These are phyloP conservation scores for Hemerocallis citrina DNA, from an alignment of 106 monocot species.

Conservation along the genomic window DNA sequence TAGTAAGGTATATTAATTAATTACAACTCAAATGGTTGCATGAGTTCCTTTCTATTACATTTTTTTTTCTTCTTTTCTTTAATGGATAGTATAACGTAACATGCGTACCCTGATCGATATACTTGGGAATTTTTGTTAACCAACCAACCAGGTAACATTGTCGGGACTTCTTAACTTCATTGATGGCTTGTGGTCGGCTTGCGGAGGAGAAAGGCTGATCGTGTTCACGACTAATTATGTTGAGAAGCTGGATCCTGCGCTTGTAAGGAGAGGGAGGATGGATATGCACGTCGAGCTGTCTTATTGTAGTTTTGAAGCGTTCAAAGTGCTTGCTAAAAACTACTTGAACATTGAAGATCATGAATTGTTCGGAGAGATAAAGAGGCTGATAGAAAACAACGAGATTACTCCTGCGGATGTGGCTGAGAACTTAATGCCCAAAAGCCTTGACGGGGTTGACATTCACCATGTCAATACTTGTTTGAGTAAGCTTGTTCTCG, in stretches of 20 bases:
- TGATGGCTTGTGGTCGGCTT: conserved; percentile 28
- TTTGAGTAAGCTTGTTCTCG: not conserved
- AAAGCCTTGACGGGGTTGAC: not conserved
- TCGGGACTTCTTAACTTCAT: conserved; percentile 34
- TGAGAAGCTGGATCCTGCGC: conserved; percentile 29
- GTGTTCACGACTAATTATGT: conserved; percentile 26
- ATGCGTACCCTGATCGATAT: too few species aligned
- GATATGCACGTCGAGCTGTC: conserved; percentile 26
- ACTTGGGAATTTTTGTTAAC: too few species aligned
- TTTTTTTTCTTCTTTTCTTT: too few species aligned
- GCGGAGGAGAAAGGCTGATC: conserved; percentile 22
- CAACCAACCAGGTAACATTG: conserved; percentile 20
- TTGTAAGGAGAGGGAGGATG: conserved; percentile 26
- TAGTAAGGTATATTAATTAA: conserved; percentile 17
- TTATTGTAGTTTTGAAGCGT: conserved; percentile 22
- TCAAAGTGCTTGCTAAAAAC: conserved; percentile 23
- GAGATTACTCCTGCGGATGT: conserved; percentile 21
- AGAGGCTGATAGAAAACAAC: conserved; percentile 6
- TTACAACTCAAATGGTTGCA: too few species aligned
- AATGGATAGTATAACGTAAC: too few species aligned
- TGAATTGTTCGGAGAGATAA: conserved; percentile 7
- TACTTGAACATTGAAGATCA: conserved; percentile 12
- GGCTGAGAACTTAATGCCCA: conserved; percentile 22
- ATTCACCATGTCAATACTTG: not conserved
- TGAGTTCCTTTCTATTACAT: too few species aligned